Conservation (phyloP, 352 stramenopile genomes). For the Thalassiosira livingstoniorum region DNA sequence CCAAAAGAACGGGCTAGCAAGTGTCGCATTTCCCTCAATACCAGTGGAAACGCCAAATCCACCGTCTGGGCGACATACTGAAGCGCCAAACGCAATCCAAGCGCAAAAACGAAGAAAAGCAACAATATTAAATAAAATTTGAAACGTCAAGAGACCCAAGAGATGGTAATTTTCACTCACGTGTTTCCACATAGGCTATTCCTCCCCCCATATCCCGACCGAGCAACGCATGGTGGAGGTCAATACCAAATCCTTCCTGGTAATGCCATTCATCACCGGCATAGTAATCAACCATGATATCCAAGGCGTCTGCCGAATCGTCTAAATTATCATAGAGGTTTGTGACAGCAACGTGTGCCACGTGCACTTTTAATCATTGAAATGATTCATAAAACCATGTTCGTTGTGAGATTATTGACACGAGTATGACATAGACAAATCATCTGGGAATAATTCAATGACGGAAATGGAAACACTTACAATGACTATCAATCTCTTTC, state of each 20-base stretch:
- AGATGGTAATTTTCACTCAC: too few species aligned
- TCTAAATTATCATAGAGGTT: slow-evolving; percentile 8
- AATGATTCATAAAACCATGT: background rate
- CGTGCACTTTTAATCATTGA: slow-evolving; percentile 20
- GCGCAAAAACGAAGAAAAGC: too few species aligned
- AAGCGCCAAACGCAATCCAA: too few species aligned
- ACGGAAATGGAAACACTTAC: slow-evolving; percentile 2
- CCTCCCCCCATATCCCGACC: slow-evolving; percentile 19
- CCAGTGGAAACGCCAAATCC: slow-evolving; percentile 26
- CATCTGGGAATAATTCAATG: too few species aligned
- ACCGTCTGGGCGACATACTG: background rate
- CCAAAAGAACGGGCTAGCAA: slow-evolving; percentile 4
- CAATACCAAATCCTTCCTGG: slow-evolving; percentile 1
- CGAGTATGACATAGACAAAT: too few species aligned
- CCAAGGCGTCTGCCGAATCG: background rate
- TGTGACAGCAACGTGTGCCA: slow-evolving; percentile 16
- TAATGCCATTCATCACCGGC: slow-evolving; percentile 16
- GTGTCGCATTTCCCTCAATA: background rate
- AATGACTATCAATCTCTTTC: slow-evolving; percentile 42
- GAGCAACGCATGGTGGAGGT: slow-evolving; percentile 35
- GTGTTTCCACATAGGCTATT: slow-evolving; percentile 23
- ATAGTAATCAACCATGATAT: slow-evolving; percentile 23
- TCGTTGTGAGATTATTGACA: too few species aligned
- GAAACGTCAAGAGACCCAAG: too few species aligned
- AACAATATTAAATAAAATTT: too few species aligned